These are phyloP conservation scores for Chalciporus sphaerocephalus DNA, from an alignment of 768 basidiomycete species.

Conservation along the genomic window DNA sequence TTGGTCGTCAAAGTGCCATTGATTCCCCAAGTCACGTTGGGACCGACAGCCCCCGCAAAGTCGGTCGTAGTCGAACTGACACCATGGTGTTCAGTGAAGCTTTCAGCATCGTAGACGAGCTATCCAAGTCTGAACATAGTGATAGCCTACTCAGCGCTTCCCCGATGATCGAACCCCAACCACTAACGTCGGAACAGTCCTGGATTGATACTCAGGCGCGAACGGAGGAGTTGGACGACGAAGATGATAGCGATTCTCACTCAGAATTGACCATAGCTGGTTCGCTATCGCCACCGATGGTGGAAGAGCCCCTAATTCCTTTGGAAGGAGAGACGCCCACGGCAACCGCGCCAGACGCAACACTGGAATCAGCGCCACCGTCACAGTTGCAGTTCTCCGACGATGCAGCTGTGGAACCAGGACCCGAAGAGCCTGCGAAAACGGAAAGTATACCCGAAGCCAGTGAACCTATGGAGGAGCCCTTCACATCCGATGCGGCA, in stretches of 20 bases:
- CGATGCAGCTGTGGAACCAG: constrained; percentile 5
- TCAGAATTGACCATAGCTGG: constrained; percentile 17
- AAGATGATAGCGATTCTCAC: constrained; percentile 21
- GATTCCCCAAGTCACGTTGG: constrained; percentile 12
- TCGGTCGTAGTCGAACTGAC: constrained; percentile 60
- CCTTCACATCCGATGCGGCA: neutral
- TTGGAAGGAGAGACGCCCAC: constrained; percentile 19
- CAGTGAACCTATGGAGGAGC: neutral
- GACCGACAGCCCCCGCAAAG: constrained; percentile 40
- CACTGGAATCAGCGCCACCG: neutral
- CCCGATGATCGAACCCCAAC: constrained; percentile 10
- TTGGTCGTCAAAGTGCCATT: constrained; percentile 20
- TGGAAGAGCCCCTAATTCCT: constrained; percentile 24
- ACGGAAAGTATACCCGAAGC: constrained; percentile 2
- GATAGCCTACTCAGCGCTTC: constrained; percentile 10
- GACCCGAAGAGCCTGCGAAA: constrained; percentile 7
- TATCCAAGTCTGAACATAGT: constrained; percentile 23
- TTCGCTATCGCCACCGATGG: constrained; percentile 28
- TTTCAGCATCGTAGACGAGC: constrained; percentile 36
- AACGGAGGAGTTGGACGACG: constrained; percentile 21
- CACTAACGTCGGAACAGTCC: constrained; percentile 1
- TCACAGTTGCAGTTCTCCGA: constrained; percentile 4
- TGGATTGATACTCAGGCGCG: constrained; percentile 13
- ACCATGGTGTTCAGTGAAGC: constrained; percentile 67
- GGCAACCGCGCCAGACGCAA: neutral